These are phyloP conservation scores for Apostasia ramifera DNA, from an alignment of 106 monocot species.

Conservation along the genomic window DNA sequence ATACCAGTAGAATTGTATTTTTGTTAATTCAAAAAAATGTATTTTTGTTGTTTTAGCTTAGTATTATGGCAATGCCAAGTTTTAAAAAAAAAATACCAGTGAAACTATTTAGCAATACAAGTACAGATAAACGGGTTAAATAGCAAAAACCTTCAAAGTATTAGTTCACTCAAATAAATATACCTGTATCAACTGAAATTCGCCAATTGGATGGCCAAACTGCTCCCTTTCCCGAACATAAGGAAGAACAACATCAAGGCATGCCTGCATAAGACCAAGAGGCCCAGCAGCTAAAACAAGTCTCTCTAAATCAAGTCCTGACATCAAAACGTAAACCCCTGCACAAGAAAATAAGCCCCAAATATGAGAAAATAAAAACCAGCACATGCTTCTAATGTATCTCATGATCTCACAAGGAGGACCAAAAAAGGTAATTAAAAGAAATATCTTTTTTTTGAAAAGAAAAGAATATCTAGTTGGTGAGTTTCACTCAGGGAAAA, in stretches of 20 bases:
- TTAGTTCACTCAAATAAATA: not conserved
- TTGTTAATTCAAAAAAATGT: too few species aligned
- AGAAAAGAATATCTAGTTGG: too few species aligned
- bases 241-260: conserved; percentile 80
- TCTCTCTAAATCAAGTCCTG: conserved; percentile 94
- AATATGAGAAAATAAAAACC: not conserved
- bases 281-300: conserved; percentile 93
- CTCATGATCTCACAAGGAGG: too few species aligned
- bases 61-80: too few species aligned
- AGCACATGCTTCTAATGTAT: not conserved
- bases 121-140: not conserved
- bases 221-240: conserved; percentile 93
- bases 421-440: too few species aligned
- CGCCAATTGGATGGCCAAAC: conserved; percentile 92
- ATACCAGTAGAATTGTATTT: too few species aligned
- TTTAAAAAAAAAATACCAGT: too few species aligned
- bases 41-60: too few species aligned
- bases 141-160: not conserved
- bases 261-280: conserved; percentile 96
- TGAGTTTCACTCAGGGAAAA: too few species aligned
- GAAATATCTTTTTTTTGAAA: too few species aligned
- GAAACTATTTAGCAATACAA: conserved; percentile 3
- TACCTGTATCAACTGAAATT: conserved; percentile 97
- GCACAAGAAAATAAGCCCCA: not conserved
- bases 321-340: conserved; percentile 99